Conservation (phyloP, 2,329 filamentous ascomycete species). For the Ampelomyces quisqualis region DNA sequence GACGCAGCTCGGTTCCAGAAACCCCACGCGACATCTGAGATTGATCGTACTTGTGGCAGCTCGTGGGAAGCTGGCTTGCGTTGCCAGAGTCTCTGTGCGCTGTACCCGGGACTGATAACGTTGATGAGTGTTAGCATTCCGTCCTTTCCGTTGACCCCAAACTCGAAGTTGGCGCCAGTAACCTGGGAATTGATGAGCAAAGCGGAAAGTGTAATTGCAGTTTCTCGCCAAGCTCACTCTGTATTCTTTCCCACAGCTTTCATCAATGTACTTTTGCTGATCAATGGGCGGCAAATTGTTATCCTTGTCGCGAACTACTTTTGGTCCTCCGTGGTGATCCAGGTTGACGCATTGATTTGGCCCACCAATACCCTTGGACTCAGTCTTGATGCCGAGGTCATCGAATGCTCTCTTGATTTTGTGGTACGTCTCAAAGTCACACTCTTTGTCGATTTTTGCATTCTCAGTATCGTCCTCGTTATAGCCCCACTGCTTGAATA, state of each 20-base stretch:
- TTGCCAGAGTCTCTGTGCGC: slow-evolving; percentile 7
- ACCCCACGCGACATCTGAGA: slow-evolving; percentile 13
- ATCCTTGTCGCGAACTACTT: slow-evolving; percentile 10
- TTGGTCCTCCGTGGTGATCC: slow-evolving; percentile 10
- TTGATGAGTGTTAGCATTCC: slow-evolving; percentile 8
- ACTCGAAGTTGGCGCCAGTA: slow-evolving; percentile 8
- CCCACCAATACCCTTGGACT: slow-evolving; percentile 8
- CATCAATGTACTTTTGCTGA: slow-evolving; percentile 11
- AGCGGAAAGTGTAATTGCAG: neutral
- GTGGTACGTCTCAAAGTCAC: slow-evolving; percentile 14
- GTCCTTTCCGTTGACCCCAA: slow-evolving; percentile 6
- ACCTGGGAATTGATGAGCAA: slow-evolving; percentile 1
- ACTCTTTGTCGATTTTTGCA: slow-evolving; percentile 7
- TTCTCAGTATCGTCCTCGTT: slow-evolving; percentile 7
- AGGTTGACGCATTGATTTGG: slow-evolving; percentile 13
- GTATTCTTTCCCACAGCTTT: slow-evolving; percentile 9
- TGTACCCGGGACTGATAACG: slow-evolving; percentile 6
- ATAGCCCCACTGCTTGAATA: slow-evolving; percentile 12
- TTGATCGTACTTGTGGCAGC: slow-evolving; percentile 9
- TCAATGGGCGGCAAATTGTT: slow-evolving; percentile 5
- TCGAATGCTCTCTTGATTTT: slow-evolving; percentile 11
- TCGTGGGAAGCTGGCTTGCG: slow-evolving; percentile 2
- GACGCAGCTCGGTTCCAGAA: slow-evolving; percentile 12
- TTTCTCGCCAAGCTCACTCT: neutral
- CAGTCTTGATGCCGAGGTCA: slow-evolving; percentile 9